Conservation (phyloP, 306 rosid species). For the Trifolium repens region DNA sequence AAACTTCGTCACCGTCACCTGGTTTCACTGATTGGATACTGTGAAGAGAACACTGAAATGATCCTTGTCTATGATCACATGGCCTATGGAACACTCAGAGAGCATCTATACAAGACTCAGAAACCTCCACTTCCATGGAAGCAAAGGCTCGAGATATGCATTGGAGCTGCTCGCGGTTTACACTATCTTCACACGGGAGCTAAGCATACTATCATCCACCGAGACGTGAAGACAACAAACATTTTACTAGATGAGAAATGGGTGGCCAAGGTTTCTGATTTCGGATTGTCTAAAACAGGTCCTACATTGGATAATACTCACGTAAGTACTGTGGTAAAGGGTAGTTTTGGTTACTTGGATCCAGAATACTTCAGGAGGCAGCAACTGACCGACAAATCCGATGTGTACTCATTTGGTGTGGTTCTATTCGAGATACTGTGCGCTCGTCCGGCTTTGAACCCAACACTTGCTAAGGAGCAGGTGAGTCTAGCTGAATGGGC, state of each 20-base stretch:
- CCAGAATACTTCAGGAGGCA: slow-evolving; percentile 99
- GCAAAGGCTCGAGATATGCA: slow-evolving; percentile 99
- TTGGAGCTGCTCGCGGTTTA: slow-evolving; percentile 97
- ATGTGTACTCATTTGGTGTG: slow-evolving; percentile 97
- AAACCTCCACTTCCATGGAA: slow-evolving; percentile 98
- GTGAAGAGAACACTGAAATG: slow-evolving; percentile 97
- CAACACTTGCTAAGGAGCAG: slow-evolving; percentile 90
- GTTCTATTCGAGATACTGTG: slow-evolving; percentile 93
- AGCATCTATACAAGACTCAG: slow-evolving; percentile 96
- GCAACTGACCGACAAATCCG: slow-evolving; percentile 95
- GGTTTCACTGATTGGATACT: slow-evolving; percentile 92
- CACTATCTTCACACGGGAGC: slow-evolving; percentile 99
- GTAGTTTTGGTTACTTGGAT: slow-evolving; percentile 98
- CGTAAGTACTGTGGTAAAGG: slow-evolving; percentile 98
- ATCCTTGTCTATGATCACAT: slow-evolving; percentile 95
- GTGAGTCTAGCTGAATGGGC: slow-evolving; percentile 99
- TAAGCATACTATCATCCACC: slow-evolving; percentile 93
- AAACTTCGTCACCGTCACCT: slow-evolving; percentile 99
- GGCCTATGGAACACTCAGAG: slow-evolving; percentile 95
- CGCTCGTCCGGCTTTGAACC: slow-evolving; percentile 98
- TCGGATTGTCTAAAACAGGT: slow-evolving; percentile 96
- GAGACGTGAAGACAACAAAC: slow-evolving; percentile 98
- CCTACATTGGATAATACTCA: slow-evolving; percentile 97
- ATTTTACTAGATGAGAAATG: slow-evolving; percentile 95
- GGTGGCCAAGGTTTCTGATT: slow-evolving; percentile 99